Evolutionary conservation across 345 rosid genomes (phyloP), one percentile per base, ranked within the genome.

Genomic region (Lepidium aucheri): DNA sequence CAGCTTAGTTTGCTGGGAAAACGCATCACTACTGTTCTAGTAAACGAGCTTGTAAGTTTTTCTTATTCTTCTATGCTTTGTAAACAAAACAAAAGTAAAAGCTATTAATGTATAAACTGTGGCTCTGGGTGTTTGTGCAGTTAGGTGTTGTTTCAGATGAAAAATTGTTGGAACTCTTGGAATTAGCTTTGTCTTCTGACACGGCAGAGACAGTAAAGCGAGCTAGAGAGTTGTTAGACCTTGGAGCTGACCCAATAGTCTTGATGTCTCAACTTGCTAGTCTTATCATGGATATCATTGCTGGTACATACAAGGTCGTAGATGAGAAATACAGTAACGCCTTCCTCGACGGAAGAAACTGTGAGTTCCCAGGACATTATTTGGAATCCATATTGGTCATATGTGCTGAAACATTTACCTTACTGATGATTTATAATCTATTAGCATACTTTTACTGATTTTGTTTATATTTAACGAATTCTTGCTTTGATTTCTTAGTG

Each of bases 261-360:
- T 78, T 94, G 82, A 90, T 94, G 97, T 94, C 97, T 81, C 99
- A 94, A 76, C 76, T 94, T 64, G 99, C 97, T 35, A 86, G 92
- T 76, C 96, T 94, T 65, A 94, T 94, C 35, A 94, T 90, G 97
- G 97, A 94, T 73, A 80, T 94, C 68, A 94, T 94, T 71, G 90
- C 97, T 67, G 99, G 99, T 69, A 85, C 96, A 40, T 81, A 84
- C 85, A 83, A 68, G 63, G 69, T 67, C 22, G 78, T 73, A 24
- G 80, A 76, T 69, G 77, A 82, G 56, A 83, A 82, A 66, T 69
- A 74, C 73, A 75, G 76, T 33, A 60, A 82, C 16, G 74, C 90
- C 52, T 77, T 75, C 74, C 72, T 86, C 54, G 86, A 81, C 12
- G 87, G 89, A 53, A 77, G 82, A 63, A 83, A 79, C 65, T 82